A percentile compares a stretch with the other conserved stretches of the same genome.
Conservation (phyloP, 768 basidiomycete species). For the Naganishia randhawae region DNA sequence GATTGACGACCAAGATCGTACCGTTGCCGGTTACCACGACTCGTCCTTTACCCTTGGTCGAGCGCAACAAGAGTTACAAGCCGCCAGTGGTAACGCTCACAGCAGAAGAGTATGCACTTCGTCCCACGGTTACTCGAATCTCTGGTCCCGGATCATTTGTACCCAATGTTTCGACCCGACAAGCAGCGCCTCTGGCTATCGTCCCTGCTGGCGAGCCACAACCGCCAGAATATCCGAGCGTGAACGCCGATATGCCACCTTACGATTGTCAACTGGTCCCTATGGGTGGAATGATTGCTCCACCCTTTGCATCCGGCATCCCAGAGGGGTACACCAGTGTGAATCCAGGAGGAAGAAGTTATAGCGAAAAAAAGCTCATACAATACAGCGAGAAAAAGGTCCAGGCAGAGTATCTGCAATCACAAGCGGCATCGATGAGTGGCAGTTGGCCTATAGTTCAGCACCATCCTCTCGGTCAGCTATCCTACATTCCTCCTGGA, state of each 20-base stretch:
- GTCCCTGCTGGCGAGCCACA: neutral
- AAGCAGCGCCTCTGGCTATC: neutral
- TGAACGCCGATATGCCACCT: neutral
- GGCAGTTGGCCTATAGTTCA: neutral
- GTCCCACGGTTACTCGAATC: neutral
- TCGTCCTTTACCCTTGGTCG: conserved; percentile 3
- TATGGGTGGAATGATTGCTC: neutral
- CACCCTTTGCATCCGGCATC: neutral
- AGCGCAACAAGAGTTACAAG: neutral
- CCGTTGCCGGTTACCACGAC: conserved; percentile 9
- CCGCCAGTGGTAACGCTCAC: conserved; percentile 4
- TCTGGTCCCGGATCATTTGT: neutral
- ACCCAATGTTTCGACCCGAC: neutral
- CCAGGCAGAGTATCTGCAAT: neutral
- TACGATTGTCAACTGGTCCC: neutral
- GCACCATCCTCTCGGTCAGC: neutral
- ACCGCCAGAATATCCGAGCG: neutral
- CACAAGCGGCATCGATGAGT: neutral
- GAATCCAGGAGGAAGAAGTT: conserved; percentile 4
- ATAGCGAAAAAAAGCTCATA: neutral
- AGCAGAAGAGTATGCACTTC: conserved; percentile 1
- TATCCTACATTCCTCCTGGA: neutral
- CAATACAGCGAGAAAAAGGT: neutral
- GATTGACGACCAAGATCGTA: conserved; percentile 9
- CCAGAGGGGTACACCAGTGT: conserved; percentile 8